phyloP scores from a whole-genome alignment of 371 early-diverging fungal species.

The Mortierella polycephala region DNA sequence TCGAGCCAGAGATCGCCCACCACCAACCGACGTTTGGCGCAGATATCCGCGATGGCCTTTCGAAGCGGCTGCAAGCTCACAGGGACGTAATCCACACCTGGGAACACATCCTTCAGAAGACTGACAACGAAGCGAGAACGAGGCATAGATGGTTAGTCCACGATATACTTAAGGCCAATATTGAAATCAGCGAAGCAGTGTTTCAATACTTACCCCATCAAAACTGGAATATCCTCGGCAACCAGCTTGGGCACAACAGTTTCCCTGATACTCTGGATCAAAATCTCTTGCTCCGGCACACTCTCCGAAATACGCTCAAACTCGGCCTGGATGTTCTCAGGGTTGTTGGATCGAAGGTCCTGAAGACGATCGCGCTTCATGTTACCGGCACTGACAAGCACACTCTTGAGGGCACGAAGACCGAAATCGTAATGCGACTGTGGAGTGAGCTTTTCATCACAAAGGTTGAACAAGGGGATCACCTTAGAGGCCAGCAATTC shows the following conservation, averaged over 20 bases:
- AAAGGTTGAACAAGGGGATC: conserved; percentile 96
- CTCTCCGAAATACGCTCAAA: conserved; percentile 71
- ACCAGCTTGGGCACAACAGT: conserved; percentile 98
- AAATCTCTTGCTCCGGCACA: conserved; percentile 88
- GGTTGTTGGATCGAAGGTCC: conserved; percentile 58
- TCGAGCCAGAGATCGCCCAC: conserved; percentile 91
- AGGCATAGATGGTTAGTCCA: background rate
- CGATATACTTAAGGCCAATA: background rate
- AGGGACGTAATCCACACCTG: conserved; percentile 89
- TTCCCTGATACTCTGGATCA: conserved; percentile 96
- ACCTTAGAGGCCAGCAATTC: conserved; percentile 95
- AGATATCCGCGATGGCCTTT: conserved; percentile 81
- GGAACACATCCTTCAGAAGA: conserved; percentile 95
- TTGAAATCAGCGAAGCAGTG: background rate
- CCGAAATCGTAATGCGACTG: conserved; percentile 99
- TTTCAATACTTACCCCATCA: conserved; percentile 68
- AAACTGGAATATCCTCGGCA: conserved; percentile 90
- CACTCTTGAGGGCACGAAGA: conserved; percentile 98
- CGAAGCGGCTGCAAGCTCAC: conserved; percentile 83
- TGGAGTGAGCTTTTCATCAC: conserved; percentile 92
- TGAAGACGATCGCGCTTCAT: conserved; percentile 91
- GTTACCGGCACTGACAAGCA: conserved; percentile 97
- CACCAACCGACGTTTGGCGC: conserved; percentile 81
- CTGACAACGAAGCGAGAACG: conserved; percentile 53
- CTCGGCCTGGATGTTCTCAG: conserved; percentile 57